Evolutionary conservation across 495 filamentous ascomycete genomes (phyloP).

Genomic region (Penicillium antarcticum): DNA sequence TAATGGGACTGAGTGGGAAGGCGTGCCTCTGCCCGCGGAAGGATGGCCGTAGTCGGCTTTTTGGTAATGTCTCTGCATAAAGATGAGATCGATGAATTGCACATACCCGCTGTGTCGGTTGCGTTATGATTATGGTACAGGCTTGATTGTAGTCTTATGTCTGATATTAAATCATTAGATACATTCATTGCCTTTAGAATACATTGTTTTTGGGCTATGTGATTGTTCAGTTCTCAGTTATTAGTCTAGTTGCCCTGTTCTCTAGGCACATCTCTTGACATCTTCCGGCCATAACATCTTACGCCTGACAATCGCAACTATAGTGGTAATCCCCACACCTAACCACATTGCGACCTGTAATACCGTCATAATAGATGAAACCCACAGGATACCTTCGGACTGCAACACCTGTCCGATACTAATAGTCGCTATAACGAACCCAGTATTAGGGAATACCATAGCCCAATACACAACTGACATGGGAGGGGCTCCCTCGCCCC

Average conservation of each 20-base stretch:
- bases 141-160: too few relatives aligned
- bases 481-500: not conserved
- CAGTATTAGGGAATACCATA: constrained; percentile 32
- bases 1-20: constrained; percentile 49
- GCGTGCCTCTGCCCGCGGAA: constrained; percentile 42
- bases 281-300: not conserved
- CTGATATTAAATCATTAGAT: too few relatives aligned
- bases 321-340: not conserved
- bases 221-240: too few relatives aligned
- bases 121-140: too few relatives aligned
- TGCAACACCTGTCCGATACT: constrained; percentile 27
- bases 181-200: too few relatives aligned
- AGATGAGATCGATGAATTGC: constrained; percentile 6
- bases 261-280: not conserved
- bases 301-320: not conserved
- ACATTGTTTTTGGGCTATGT: too few relatives aligned
- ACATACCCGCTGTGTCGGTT: not conserved
- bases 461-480: constrained; percentile 27
- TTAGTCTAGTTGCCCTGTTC: too few relatives aligned
- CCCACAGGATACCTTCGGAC: constrained; percentile 27
- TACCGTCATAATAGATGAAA: constrained; percentile 16
- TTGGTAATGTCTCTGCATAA: not conserved
- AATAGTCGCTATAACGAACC: constrained; percentile 31
- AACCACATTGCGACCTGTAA: not conserved
- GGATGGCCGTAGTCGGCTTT: constrained; percentile 25